Percentiles rank a stretch among this genome's conserved stretches.
Conservation (phyloP, 176 grass and related monocot species). For the Oryza coarctata region DNA sequence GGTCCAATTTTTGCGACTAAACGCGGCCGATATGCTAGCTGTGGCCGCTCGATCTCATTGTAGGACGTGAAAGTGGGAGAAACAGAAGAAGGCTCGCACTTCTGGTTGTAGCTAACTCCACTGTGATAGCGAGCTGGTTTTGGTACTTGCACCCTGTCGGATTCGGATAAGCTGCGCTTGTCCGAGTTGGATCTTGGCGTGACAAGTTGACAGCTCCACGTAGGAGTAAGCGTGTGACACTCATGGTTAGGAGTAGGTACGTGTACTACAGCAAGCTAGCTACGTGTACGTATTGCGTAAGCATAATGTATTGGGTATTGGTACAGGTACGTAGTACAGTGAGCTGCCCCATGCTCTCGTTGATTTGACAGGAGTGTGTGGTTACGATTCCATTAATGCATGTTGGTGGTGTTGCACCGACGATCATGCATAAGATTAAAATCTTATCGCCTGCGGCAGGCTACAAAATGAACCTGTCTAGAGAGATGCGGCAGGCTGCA, state of each 20-base stretch:
- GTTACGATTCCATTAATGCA: background rate
- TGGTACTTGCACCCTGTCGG: slow-evolving; percentile 41
- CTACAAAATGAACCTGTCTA: background rate
- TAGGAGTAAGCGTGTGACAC: background rate
- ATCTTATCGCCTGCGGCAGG: background rate
- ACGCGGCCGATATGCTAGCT: background rate
- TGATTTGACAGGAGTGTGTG: background rate
- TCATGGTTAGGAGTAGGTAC: background rate
- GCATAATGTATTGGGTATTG: too few species aligned
- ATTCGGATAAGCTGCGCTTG: slow-evolving; percentile 6
- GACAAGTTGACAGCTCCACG: background rate
- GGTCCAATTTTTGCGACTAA: background rate
- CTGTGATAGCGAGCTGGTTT: background rate
- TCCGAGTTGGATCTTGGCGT: background rate
- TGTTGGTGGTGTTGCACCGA: background rate
- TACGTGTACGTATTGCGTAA: too few species aligned
- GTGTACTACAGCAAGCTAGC: too few species aligned
- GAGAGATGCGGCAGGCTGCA: background rate
- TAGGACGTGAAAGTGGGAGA: slow-evolving; percentile 10
- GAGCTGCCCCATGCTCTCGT: background rate
- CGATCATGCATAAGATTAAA: background rate
- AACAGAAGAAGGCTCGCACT: slow-evolving; percentile 21
- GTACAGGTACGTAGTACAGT: too few species aligned
- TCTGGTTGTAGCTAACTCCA: slow-evolving; percentile 4
- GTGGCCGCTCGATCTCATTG: background rate